phyloP scores from a whole-genome alignment of 176 grass and related monocot genomes.

The Musa troglodytarum region DNA sequence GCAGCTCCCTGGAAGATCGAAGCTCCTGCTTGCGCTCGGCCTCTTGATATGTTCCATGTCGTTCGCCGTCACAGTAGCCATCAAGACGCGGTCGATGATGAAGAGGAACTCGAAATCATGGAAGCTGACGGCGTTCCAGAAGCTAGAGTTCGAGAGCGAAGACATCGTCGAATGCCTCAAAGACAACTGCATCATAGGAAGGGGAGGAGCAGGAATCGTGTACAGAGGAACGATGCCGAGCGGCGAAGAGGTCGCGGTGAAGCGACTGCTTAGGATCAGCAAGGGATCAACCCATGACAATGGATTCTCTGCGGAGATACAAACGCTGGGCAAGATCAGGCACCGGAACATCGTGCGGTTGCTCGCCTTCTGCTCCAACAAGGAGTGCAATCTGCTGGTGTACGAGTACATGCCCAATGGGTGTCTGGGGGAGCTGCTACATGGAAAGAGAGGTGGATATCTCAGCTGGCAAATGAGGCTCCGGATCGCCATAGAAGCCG shows the following conservation, averaged over 20 bases:
- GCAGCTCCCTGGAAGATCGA: conserved; percentile 32
- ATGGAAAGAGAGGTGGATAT: conserved; percentile 73
- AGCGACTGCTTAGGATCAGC: conserved; percentile 62
- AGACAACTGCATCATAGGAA: conserved; percentile 83
- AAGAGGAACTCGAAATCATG: conserved; percentile 46
- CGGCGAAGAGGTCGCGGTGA: conserved; percentile 58
- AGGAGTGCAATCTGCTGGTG: conserved; percentile 66
- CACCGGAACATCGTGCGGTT: conserved; percentile 89
- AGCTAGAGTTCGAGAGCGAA: conserved; percentile 62
- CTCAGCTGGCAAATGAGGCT: conserved; percentile 72
- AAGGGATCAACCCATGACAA: conserved; percentile 55
- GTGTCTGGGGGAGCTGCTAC: conserved; percentile 77
- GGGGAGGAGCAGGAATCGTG: conserved; percentile 79
- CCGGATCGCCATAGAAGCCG: conserved; percentile 76
- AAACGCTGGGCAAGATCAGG: conserved; percentile 78
- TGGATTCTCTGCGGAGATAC: conserved; percentile 85
- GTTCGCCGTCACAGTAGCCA: conserved; percentile 50
- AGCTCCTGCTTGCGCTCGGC: conserved; percentile 64
- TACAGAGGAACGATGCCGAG: conserved; percentile 68
- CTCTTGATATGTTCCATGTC: conserved; percentile 56
- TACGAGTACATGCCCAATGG: conserved; percentile 98
- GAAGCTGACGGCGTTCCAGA: conserved; percentile 87
- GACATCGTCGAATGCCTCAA: conserved; percentile 81
- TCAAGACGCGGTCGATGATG: conserved; percentile 63
- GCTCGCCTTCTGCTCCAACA: conserved; percentile 67